phyloP scores from a whole-genome alignment of 257 asterid species.

The Nicotiana attenuata region DNA sequence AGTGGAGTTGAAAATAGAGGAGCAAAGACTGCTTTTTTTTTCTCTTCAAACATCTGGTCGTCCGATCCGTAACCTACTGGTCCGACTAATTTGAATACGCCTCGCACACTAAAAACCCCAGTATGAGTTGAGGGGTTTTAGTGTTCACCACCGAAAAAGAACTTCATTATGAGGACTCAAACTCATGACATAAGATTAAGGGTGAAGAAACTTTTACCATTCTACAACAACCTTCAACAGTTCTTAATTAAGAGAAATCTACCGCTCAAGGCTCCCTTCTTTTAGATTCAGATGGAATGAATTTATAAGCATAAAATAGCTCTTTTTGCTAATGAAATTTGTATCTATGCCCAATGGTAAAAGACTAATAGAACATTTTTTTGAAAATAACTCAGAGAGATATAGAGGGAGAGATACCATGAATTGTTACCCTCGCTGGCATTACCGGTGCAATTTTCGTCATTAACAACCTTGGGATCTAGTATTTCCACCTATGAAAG shows the following conservation, averaged over 20 bases:
- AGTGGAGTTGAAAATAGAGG: not conserved
- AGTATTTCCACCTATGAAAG: constrained; percentile 41
- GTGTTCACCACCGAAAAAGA: not conserved
- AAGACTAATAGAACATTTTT: not conserved
- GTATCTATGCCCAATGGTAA: not conserved
- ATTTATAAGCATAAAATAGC: not conserved
- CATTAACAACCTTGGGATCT: constrained; percentile 53
- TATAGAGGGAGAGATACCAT: constrained; percentile 35
- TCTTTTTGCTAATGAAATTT: not conserved
- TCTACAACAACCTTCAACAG: too few species aligned
- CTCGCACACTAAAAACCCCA: not conserved
- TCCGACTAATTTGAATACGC: not conserved
- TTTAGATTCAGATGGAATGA: not conserved
- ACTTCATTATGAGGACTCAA: not conserved
- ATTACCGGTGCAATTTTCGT: constrained; percentile 52
- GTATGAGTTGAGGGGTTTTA: not conserved
- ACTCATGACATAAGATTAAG: not conserved
- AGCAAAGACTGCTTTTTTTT: not conserved
- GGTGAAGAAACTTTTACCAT: not conserved
- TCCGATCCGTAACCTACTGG: not conserved
- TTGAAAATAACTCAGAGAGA: not conserved
- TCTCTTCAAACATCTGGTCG: not conserved
- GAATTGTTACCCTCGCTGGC: constrained; percentile 52
- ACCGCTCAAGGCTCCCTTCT: not conserved
- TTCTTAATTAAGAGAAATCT: too few species aligned